A percentile compares a stretch with the other conserved stretches of the same genome.
phyloP scores from a whole-genome alignment of 306 rosid genomes.

The Boehmeria nivea region DNA sequence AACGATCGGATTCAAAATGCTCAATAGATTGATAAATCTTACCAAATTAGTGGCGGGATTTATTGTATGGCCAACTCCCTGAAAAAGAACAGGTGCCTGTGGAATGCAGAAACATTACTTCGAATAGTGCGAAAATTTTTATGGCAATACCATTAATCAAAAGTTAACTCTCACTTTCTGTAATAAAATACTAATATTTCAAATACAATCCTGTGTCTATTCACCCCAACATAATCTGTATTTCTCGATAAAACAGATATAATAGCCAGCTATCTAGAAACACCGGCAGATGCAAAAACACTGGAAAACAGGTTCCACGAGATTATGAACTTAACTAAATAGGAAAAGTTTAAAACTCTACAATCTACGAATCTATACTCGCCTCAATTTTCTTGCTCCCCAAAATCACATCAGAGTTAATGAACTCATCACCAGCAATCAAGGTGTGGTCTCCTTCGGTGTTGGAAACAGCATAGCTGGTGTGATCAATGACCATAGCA shows the following conservation, averaged over 20 bases:
- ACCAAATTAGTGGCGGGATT: constrained; percentile 87
- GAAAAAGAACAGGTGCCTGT: constrained; percentile 97
- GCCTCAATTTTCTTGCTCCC: constrained; percentile 79
- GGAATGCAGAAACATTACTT: constrained; percentile 18
- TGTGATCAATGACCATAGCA: constrained; percentile 79
- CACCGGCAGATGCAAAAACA: background rate
- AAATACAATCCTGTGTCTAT: too few species aligned
- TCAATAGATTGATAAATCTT: constrained; percentile 21
- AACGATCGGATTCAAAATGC: constrained; percentile 12
- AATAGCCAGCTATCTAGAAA: background rate
- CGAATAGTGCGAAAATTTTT: too few species aligned
- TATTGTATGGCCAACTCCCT: constrained; percentile 85
- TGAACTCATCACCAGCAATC: constrained; percentile 80
- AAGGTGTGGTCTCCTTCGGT: constrained; percentile 84
- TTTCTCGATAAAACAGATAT: background rate
- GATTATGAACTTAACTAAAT: background rate
- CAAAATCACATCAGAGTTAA: constrained; percentile 66
- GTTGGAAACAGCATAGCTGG: constrained; percentile 70
- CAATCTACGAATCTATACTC: constrained; percentile 26
- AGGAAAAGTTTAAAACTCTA: background rate
- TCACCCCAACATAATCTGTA: too few species aligned
- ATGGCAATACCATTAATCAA: too few species aligned
- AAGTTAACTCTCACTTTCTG: too few species aligned
- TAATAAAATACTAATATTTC: too few species aligned
- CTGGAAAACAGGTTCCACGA: background rate